Evolutionary conservation across 2,329 filamentous ascomycete genomes (phyloP).

Genomic region (Hymenoscyphus infarciens): DNA sequence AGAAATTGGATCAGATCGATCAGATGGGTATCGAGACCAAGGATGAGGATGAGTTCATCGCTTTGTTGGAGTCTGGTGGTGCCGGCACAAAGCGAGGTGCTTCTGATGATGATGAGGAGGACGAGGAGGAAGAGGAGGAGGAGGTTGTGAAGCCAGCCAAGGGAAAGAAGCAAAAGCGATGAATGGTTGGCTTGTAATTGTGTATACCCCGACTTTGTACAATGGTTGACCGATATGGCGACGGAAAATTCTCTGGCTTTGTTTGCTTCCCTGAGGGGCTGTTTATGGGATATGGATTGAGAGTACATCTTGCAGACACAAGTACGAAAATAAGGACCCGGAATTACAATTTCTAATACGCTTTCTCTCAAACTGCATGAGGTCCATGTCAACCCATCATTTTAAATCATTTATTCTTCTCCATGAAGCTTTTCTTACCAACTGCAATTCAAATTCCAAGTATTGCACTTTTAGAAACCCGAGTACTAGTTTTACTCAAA

Average conservation of each 20-base stretch:
- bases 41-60: slow-evolving; percentile 24
- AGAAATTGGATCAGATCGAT: slow-evolving; percentile 27
- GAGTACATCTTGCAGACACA: background rate
- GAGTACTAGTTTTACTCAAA: too few species aligned
- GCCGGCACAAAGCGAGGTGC: slow-evolving; percentile 16
- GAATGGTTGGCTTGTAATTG: background rate
- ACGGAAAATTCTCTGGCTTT: background rate
- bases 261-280: background rate
- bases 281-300: background rate
- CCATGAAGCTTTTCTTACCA: too few species aligned
- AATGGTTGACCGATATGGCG: background rate
- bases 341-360: background rate
- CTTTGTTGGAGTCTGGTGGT: slow-evolving; percentile 16
- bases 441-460: too few species aligned
- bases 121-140: slow-evolving; percentile 17
- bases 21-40: slow-evolving; percentile 17
- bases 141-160: slow-evolving; percentile 19
- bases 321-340: background rate
- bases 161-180: slow-evolving; percentile 22
- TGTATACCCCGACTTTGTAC: background rate
- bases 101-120: slow-evolving; percentile 14
- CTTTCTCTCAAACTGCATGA: too few species aligned
- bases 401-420: too few species aligned
- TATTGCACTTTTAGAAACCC: too few species aligned
- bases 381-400: too few species aligned